Percentiles rank a stretch among this genome's conserved stretches.
Evolutionary conservation across 1,284 basidiomycete genomes (phyloP).

Genomic region (Phylloboletellus chloephorus): DNA sequence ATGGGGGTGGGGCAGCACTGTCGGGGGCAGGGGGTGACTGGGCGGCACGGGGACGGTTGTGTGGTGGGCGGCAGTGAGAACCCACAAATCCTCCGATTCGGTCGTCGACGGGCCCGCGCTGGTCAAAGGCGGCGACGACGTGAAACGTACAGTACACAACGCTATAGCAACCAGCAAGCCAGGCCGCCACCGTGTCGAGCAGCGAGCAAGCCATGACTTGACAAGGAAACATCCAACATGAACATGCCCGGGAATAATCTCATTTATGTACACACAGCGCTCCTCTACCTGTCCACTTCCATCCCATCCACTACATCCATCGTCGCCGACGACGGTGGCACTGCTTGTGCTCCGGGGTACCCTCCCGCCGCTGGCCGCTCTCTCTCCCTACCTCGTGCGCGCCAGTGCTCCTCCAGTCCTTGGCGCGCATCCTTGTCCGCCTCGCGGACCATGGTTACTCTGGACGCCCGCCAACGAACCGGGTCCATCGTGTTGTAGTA

Average conservation of each 20-base stretch:
- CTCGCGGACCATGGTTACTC: constrained; percentile 52
- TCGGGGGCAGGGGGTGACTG: constrained; percentile 5
- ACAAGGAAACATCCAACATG: no score
- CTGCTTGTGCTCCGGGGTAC: constrained; percentile 16
- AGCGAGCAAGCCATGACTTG: constrained; percentile 14
- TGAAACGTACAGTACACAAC: no score
- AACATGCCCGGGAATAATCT: no score
- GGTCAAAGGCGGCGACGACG: constrained; percentile 1
- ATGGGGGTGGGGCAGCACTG: constrained; percentile 12
- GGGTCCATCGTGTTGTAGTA: constrained; percentile 63
- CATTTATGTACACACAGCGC: no score
- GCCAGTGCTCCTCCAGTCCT: constrained; percentile 38
- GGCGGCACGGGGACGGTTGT: constrained; percentile 39
- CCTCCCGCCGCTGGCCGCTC: constrained; percentile 32
- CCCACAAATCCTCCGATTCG: constrained; percentile 40
- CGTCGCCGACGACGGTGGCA: not conserved
- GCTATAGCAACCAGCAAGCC: no score
- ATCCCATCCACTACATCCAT: constrained; percentile 20
- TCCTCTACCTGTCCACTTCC: constrained; percentile 27
- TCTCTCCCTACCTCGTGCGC: constrained; percentile 32
- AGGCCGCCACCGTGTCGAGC: constrained; percentile 16
- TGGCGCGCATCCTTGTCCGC: constrained; percentile 46
- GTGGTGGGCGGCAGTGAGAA: constrained; percentile 33
- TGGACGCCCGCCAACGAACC: constrained; percentile 42
- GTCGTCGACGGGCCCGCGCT: constrained; percentile 4